phyloP scores from a whole-genome alignment of 129 eudicot genomes.

The Rutidosis leptorrhynchoides region DNA sequence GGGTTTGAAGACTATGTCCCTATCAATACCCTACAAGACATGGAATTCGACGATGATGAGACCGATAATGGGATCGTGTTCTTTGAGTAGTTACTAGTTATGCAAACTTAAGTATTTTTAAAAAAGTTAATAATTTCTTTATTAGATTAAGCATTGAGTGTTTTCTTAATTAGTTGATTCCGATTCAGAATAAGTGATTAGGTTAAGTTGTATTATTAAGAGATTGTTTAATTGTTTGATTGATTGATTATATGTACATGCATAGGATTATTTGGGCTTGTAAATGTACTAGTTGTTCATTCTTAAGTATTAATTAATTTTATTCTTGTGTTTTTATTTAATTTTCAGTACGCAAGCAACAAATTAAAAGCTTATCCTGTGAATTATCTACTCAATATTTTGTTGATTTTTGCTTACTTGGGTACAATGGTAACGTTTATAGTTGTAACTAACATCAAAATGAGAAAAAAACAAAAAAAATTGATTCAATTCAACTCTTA shows the following conservation, averaged over 20 bases:
- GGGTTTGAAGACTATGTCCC: conserved; percentile 37
- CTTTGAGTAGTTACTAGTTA: conserved; percentile 24
- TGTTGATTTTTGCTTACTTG: neutral
- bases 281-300: neutral
- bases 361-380: conserved; percentile 7
- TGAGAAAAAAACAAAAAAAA: conserved; percentile 21
- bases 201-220: conserved; percentile 27
- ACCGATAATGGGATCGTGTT: conserved; percentile 42
- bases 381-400: conserved; percentile 1
- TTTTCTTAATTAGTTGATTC: conserved; percentile 20
- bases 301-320: neutral
- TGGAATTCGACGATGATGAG: conserved; percentile 47
- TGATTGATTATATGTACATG: conserved; percentile 5
- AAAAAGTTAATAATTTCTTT: conserved; percentile 21
- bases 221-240: conserved; percentile 14
- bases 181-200: conserved; percentile 23
- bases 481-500: conserved; percentile 16
- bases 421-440: conserved; percentile 10
- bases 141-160: conserved; percentile 29
- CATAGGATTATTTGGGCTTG: conserved; percentile 23
- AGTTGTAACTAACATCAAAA: conserved; percentile 17
- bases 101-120: conserved; percentile 18
- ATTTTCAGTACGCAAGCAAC: conserved; percentile 12
- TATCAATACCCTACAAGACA: conserved; percentile 37
- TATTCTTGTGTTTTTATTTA: conserved; percentile 16